phyloP scores from a whole-genome alignment of 2,329 filamentous ascomycete genomes.

The Colletotrichum sp. region DNA sequence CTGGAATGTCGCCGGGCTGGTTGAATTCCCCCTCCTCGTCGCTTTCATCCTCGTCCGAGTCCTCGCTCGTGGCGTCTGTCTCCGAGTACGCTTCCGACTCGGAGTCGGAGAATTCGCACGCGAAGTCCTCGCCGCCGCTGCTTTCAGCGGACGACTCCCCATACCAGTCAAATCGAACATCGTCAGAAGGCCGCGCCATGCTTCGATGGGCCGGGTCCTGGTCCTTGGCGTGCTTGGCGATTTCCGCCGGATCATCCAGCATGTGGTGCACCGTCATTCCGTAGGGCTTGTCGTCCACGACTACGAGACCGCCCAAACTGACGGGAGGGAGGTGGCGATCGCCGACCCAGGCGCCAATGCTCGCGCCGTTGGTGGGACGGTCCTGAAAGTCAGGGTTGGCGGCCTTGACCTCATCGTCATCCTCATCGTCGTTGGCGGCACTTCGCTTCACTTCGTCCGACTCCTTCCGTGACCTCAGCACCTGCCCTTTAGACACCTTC shows the following conservation, averaged over 20 bases:
- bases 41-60: conserved; percentile 48
- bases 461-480: conserved; percentile 63
- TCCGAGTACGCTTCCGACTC: conserved; percentile 60
- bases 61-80: conserved; percentile 58
- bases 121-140: conserved; percentile 56
- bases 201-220: conserved; percentile 31
- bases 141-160: conserved; percentile 44
- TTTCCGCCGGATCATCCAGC: conserved; percentile 72
- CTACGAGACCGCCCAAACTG: conserved; percentile 85
- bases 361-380: conserved; percentile 82
- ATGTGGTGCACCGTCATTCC: conserved; percentile 98
- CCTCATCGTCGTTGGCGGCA: conserved; percentile 41
- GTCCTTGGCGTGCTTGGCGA: conserved; percentile 19
- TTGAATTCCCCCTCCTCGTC: conserved; percentile 57
- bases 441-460: conserved; percentile 33
- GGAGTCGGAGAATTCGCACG: conserved; percentile 66
- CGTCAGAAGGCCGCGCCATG: conserved; percentile 39
- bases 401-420: conserved; percentile 42
- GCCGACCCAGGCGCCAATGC: conserved; percentile 88
- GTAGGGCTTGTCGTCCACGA: conserved; percentile 83
- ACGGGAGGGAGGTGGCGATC: conserved; percentile 88
- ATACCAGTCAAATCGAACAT: conserved; percentile 47
- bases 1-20: conserved; percentile 77
- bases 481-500: conserved; percentile 73
- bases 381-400: conserved; percentile 80